Evolutionary conservation across 2,329 filamentous ascomycete species (phyloP).

Genomic region (Drechmeria coniospora): DNA sequence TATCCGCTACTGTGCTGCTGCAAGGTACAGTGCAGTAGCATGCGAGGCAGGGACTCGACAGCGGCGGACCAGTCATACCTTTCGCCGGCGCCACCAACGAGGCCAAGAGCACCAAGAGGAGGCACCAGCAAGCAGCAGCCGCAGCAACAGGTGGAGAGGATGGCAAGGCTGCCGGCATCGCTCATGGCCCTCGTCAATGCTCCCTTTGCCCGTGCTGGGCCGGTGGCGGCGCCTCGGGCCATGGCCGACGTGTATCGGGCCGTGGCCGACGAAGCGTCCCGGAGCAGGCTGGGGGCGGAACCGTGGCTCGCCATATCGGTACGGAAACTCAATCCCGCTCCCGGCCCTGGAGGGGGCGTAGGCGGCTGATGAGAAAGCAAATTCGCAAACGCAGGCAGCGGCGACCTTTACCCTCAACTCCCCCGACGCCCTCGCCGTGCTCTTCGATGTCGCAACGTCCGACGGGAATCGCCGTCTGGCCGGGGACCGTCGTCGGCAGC

Average conservation of each 20-base stretch:
- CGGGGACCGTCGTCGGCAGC: no score
- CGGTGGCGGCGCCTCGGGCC: conserved; percentile 45
- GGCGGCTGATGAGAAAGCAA: no score
- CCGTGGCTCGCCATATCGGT: conserved; percentile 56
- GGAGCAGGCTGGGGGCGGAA: conserved; percentile 44
- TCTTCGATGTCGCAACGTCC: no score
- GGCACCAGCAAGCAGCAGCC: background rate
- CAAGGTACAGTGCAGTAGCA: no score
- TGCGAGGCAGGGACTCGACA: no score
- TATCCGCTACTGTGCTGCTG: no score
- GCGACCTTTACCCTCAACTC: conserved; percentile 80
- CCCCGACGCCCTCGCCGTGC: conserved; percentile 52
- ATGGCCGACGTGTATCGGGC: conserved; percentile 49
- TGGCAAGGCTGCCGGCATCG: conserved; percentile 58
- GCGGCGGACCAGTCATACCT: no score
- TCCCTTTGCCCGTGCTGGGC: conserved; percentile 49
- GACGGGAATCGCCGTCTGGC: no score
- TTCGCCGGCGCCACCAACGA: background rate
- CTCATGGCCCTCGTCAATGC: conserved; percentile 64
- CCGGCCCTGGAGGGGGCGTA: no score
- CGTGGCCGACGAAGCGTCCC: conserved; percentile 46
- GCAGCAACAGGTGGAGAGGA: conserved; percentile 26
- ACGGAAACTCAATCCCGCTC: conserved; percentile 6
- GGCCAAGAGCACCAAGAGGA: background rate
- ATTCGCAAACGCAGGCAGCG: conserved; percentile 42